These are phyloP conservation scores for Crithidia expoeki DNA, from an alignment of 208 protist genomes.

Conservation along the genomic window DNA sequence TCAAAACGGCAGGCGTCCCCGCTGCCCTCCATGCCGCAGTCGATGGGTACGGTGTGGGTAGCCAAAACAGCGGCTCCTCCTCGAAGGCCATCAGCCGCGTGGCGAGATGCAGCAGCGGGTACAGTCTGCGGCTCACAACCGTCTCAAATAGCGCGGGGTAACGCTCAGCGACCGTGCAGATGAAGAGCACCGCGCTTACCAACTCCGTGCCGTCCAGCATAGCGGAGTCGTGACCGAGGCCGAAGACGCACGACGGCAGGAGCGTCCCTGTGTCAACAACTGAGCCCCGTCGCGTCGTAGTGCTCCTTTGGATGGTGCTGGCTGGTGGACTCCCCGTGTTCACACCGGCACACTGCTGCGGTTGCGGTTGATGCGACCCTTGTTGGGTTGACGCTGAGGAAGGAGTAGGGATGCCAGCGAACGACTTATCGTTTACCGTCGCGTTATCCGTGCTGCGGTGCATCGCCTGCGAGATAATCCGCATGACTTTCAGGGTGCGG, in stretches of 20 bases:
- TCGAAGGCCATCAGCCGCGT: slow-evolving; percentile 34
- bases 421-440: background rate
- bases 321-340: background rate
- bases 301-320: background rate
- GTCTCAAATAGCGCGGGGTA: slow-evolving; percentile 51
- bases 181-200: slow-evolving; percentile 54
- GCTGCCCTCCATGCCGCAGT: slow-evolving; percentile 13
- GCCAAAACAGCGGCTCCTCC: slow-evolving; percentile 27
- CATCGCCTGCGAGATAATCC: slow-evolving; percentile 14
- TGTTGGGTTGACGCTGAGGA: background rate
- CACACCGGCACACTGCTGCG: background rate
- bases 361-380: background rate
- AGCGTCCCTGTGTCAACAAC: slow-evolving; percentile 4
- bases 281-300: background rate
- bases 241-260: slow-evolving; percentile 3
- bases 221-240: slow-evolving; percentile 24
- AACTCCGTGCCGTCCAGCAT: slow-evolving; percentile 37
- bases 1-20: background rate
- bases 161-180: slow-evolving; percentile 40
- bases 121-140: slow-evolving; percentile 42
- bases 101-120: slow-evolving; percentile 53
- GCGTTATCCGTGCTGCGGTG: slow-evolving; percentile 21
- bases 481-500: slow-evolving; percentile 27
- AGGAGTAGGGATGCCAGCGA: background rate
- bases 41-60: slow-evolving; percentile 20